Conservation (phyloP, 2,329 filamentous ascomycete genomes). For the Harringtonia aguacate region DNA sequence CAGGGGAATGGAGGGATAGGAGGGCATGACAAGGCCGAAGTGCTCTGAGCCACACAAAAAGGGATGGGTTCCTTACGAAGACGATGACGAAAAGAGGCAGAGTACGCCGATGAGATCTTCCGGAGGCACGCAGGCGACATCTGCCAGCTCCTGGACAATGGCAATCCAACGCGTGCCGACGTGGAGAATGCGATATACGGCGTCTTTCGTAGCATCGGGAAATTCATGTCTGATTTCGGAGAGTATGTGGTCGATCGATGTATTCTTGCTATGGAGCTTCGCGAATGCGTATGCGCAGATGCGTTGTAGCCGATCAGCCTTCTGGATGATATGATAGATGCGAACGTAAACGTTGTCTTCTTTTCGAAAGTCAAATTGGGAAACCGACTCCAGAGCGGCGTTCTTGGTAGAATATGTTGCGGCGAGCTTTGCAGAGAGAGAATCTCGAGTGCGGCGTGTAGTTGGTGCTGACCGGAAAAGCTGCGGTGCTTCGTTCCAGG, state of each 20-base stretch:
- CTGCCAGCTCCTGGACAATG: neutral
- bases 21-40: neutral
- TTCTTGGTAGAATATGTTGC: neutral
- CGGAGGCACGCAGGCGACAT: neutral
- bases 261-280: neutral
- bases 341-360: slow-evolving; percentile 2
- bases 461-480: neutral
- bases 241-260: slow-evolving; percentile 1
- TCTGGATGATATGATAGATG: neutral
- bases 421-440: neutral
- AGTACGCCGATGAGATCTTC: neutral
- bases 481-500: neutral
- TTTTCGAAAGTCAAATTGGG: neutral
- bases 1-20: neutral
- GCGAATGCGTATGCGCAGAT: slow-evolving; percentile 1
- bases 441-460: neutral
- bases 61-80: slow-evolving; percentile 1
- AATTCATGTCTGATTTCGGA: neutral
- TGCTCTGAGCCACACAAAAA: too few species aligned
- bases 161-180: neutral
- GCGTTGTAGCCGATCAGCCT: neutral
- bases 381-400: neutral
- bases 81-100: neutral
- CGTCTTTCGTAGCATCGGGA: slow-evolving; percentile 1
- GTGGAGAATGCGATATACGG: neutral